Evolutionary conservation across 768 basidiomycete species (phyloP).

Genomic region (Tulasnella sp.): DNA sequence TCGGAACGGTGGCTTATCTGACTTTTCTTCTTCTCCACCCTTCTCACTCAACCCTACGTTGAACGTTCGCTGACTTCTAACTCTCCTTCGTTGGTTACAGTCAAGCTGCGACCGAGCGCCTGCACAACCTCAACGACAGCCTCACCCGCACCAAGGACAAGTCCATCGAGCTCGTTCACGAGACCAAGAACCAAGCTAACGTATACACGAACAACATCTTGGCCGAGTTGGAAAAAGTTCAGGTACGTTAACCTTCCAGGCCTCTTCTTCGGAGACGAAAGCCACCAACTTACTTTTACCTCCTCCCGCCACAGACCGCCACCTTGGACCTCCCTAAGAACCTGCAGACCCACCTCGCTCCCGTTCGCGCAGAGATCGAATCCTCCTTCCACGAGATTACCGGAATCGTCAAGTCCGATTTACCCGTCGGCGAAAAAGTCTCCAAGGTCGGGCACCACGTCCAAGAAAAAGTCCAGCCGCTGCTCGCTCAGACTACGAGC

Average conservation of each 20-base stretch:
- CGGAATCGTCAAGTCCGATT: constrained; percentile 38
- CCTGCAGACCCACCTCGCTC: constrained; percentile 42
- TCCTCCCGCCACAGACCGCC: constrained; percentile 49
- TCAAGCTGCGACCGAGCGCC: constrained; percentile 65
- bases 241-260: constrained; percentile 35
- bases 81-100: constrained; percentile 36
- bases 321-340: background rate
- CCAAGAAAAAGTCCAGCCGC: constrained; percentile 54
- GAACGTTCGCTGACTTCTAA: too few relatives aligned
- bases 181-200: constrained; percentile 55
- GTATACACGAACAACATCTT: constrained; percentile 63
- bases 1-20: too few relatives aligned
- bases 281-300: constrained; percentile 38
- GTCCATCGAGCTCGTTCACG: constrained; percentile 25
- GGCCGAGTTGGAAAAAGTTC: constrained; percentile 58
- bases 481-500: constrained; percentile 44
- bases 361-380: constrained; percentile 53
- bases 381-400: constrained; percentile 46
- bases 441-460: constrained; percentile 54
- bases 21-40: too few relatives aligned
- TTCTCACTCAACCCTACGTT: too few relatives aligned
- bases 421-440: constrained; percentile 62
- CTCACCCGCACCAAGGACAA: constrained; percentile 44
- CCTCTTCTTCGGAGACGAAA: background rate
- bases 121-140: constrained; percentile 56